These are phyloP conservation scores for Aotearoamyces nothofagi DNA, from an alignment of 2,329 filamentous ascomycete species.

Conservation along the genomic window DNA sequence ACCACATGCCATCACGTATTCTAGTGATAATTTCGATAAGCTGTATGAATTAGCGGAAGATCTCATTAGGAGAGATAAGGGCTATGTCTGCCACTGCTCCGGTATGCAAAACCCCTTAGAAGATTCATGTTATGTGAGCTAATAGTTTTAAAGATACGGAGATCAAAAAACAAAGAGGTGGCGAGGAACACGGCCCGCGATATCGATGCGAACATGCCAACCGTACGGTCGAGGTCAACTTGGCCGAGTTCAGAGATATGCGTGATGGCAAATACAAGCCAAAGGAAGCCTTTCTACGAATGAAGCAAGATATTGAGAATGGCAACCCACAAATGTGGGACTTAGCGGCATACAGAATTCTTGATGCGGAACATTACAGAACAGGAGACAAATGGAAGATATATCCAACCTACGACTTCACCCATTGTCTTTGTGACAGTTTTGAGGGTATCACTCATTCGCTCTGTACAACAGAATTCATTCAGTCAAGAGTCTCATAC, in stretches of 20 bases:
- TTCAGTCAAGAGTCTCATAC: slow-evolving; percentile 71
- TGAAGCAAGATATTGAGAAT: slow-evolving; percentile 79
- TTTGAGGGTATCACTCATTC: slow-evolving; percentile 88
- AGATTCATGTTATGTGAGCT: too few species aligned
- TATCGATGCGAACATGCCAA: slow-evolving; percentile 72
- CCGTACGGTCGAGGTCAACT: slow-evolving; percentile 58
- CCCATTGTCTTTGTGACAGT: slow-evolving; percentile 81
- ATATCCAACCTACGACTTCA: slow-evolving; percentile 90
- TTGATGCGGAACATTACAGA: slow-evolving; percentile 60
- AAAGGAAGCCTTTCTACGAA: slow-evolving; percentile 69
- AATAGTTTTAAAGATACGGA: slow-evolving; percentile 42
- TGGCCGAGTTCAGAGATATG: slow-evolving; percentile 80
- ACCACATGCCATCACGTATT: slow-evolving; percentile 68
- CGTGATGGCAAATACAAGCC: slow-evolving; percentile 80
- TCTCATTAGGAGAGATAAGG: slow-evolving; percentile 53
- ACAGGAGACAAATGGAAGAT: slow-evolving; percentile 80
- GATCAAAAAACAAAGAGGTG: slow-evolving; percentile 76
- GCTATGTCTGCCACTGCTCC: slow-evolving; percentile 80
- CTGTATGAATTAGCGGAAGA: slow-evolving; percentile 83
- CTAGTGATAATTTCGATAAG: slow-evolving; percentile 73
- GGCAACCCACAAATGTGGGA: slow-evolving; percentile 97
- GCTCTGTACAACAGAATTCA: slow-evolving; percentile 86
- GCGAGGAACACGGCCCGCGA: slow-evolving; percentile 52
- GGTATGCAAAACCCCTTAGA: slow-evolving; percentile 26
- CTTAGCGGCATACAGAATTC: slow-evolving; percentile 75